These are phyloP conservation scores for Fusarium zealandicum DNA, from an alignment of 2,329 filamentous ascomycete genomes.

Conservation along the genomic window DNA sequence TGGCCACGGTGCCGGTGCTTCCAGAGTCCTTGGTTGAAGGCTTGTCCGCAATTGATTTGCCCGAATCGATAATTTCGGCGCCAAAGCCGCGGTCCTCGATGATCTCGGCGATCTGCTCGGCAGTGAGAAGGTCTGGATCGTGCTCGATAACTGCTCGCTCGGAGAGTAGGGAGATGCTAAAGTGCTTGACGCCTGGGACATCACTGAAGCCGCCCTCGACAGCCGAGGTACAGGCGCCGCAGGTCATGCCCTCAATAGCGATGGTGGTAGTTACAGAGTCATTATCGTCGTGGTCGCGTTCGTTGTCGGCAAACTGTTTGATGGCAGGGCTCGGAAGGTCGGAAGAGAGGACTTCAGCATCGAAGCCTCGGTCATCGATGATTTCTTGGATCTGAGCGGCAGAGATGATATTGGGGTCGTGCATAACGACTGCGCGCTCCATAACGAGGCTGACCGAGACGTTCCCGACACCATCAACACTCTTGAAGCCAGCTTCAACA, in stretches of 20 bases:
- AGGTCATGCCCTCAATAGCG: constrained; percentile 88
- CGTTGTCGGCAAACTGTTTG: constrained; percentile 47
- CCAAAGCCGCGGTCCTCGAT: constrained; percentile 81
- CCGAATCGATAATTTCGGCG: constrained; percentile 78
- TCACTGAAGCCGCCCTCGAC: constrained; percentile 82
- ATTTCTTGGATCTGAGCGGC: constrained; percentile 81
- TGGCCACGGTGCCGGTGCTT: constrained; percentile 58
- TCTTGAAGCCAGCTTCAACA: constrained; percentile 90
- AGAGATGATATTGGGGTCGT: constrained; percentile 78
- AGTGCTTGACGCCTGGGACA: constrained; percentile 73
- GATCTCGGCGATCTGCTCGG: constrained; percentile 62
- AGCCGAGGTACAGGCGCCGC: constrained; percentile 86
- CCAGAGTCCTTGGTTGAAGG: constrained; percentile 34
- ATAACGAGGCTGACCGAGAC: constrained; percentile 94
- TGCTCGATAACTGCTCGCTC: constrained; percentile 88
- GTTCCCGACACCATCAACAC: constrained; percentile 79
- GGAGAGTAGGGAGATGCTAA: constrained; percentile 84
- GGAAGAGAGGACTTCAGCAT: constrained; percentile 85
- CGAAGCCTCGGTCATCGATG: constrained; percentile 92
- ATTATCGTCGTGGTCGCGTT: constrained; percentile 50
- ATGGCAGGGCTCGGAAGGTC: constrained; percentile 68
- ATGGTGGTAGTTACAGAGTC: constrained; percentile 73
- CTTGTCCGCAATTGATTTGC: constrained; percentile 50
- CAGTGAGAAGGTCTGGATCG: constrained; percentile 63
- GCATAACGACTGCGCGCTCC: constrained; percentile 92